phyloP scores from a whole-genome alignment of 2,329 filamentous ascomycete species.

The Huntiella decipiens region DNA sequence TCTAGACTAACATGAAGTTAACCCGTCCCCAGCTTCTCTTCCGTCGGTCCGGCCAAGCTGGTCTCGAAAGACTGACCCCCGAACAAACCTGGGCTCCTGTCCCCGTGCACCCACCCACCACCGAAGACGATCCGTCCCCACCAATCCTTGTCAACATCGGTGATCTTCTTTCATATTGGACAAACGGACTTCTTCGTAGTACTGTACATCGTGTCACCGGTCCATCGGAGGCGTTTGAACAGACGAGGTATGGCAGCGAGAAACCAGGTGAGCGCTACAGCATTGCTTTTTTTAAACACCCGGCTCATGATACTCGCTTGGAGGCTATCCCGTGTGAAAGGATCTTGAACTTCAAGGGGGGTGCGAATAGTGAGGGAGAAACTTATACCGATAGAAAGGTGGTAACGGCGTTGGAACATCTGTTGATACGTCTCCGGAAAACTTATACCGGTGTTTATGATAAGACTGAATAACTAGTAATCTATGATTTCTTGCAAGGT shows the following conservation, averaged over 20 bases:
- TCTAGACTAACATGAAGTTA: neutral
- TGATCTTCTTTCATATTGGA: constrained; percentile 66
- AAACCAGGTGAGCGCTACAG: constrained; percentile 35
- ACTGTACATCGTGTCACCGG: constrained; percentile 85
- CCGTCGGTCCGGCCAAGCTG: constrained; percentile 66
- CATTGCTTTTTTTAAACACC: constrained; percentile 52
- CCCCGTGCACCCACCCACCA: constrained; percentile 43
- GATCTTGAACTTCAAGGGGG: constrained; percentile 23
- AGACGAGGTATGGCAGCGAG: constrained; percentile 6
- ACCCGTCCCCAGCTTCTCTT: constrained; percentile 45
- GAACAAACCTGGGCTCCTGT: constrained; percentile 41
- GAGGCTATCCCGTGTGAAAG: constrained; percentile 40
- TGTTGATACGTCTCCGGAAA: constrained; percentile 39
- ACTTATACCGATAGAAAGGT: constrained; percentile 34
- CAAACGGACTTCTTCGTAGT: constrained; percentile 65
- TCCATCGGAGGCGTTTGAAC: constrained; percentile 14
- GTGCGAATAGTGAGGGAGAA: constrained; percentile 20
- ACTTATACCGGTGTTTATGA: constrained; percentile 38
- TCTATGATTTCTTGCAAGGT: too few relatives aligned
- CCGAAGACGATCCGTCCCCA: constrained; percentile 38
- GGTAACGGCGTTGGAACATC: constrained; percentile 44
- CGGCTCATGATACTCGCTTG: constrained; percentile 32
- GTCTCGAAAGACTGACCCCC: constrained; percentile 59
- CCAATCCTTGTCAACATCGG: constrained; percentile 68
- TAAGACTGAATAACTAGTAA: neutral